A percentile compares a stretch with the other conserved stretches of the same genome.
phyloP scores from a whole-genome alignment of 106 monocot genomes.

The Dendrobium catenatum region DNA sequence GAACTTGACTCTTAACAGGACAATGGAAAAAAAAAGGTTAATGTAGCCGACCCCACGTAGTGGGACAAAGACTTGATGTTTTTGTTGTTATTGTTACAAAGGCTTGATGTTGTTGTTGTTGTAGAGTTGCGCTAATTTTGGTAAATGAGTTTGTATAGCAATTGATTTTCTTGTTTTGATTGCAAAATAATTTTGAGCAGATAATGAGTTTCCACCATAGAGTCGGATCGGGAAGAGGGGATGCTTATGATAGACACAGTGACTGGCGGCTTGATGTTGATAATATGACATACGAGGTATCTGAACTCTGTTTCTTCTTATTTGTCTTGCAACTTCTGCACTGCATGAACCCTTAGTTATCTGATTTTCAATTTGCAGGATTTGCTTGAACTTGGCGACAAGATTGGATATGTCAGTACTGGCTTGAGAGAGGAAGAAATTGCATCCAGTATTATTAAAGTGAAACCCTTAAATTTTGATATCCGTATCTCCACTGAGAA shows the following conservation, averaged over 20 bases:
- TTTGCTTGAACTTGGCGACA: constrained; percentile 74
- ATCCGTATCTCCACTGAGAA: constrained; percentile 24
- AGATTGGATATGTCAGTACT: constrained; percentile 79
- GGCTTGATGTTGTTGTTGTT: too few relatives aligned
- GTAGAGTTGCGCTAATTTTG: too few relatives aligned
- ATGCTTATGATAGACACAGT: constrained; percentile 2
- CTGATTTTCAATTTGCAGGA: constrained; percentile 33
- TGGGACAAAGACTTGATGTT: too few relatives aligned
- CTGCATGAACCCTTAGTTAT: neutral
- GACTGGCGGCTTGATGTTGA: constrained; percentile 14
- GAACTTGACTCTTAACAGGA: too few relatives aligned
- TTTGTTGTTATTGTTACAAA: too few relatives aligned
- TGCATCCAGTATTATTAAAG: constrained; percentile 31
- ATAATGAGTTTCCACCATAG: constrained; percentile 1
- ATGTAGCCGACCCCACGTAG: too few relatives aligned
- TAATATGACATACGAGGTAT: constrained; percentile 16
- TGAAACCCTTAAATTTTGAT: constrained; percentile 34
- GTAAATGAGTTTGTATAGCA: neutral
- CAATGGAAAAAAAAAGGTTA: too few relatives aligned
- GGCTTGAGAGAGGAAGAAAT: constrained; percentile 85
- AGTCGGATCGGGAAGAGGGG: neutral
- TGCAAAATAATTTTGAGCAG: neutral
- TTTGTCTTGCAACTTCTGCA: neutral
- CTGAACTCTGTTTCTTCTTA: neutral
- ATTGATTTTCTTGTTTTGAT: neutral